Evolutionary conservation across 2,329 filamentous ascomycete genomes (phyloP), one percentile per base, ranked within the genome.

Genomic region (Hymenoscyphus fraxineus): DNA sequence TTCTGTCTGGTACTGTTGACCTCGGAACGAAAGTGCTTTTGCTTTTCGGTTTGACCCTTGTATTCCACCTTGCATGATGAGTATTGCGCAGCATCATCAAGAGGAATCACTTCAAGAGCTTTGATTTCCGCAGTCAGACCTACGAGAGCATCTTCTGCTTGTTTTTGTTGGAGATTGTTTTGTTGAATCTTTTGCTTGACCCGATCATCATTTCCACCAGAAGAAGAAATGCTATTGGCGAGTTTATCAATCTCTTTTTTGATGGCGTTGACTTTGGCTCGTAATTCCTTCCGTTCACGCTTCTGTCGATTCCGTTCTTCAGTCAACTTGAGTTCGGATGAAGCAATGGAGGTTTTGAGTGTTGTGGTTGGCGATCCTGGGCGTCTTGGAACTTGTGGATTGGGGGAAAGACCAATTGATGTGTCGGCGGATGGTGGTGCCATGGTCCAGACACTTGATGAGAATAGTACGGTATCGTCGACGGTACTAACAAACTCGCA

Each of bases 341-440:
- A 85, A 58, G 85, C 85, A 70, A 93, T 92, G 1, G 90, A 92
- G 38, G 89, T 90, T 75, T 86, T 88, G 47, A 94, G 81, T 1
- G 90, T 93, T 10, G 89, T 91, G 10, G 86, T 87, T 2, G 91
- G 91, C 13, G 90, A 93, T 67, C 91, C 88, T 32, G 90, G 90
- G 59, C 89, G 86, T 40, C 90, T 82, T 19, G 85, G 84, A 64
- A 86, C 84, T 72, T 88, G 86, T 32, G 77, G 78, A 62, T 78
- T 78, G 16, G 81, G 73, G 70, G 71, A 63, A 69, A 73, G 65
- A 35, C 66, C 68, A 40, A 79, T 76, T 41, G 74, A 68, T 57
- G 70, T 60, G 57, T 73, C 72, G 27, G 72, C 66, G 1, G 66
- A 67, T 15, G 71, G 70, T 4, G 70, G 70, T 54, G 63, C 69